phyloP scores from a whole-genome alignment of 192 early-diverging fungal species.

The Nowakowskiella sp. region DNA sequence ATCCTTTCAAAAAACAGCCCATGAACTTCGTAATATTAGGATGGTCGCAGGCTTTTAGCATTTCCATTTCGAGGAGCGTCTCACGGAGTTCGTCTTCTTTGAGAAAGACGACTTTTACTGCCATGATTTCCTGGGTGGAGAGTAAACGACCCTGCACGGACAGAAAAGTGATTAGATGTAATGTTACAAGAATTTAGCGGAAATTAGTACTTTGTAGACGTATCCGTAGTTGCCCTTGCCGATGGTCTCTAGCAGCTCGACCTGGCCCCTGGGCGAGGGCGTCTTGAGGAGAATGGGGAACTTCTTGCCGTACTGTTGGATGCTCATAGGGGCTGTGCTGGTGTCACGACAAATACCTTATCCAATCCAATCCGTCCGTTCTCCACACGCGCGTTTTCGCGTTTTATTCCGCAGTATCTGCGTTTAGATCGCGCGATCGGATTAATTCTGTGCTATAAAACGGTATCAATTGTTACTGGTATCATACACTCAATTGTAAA shows the following conservation, averaged over 20 bases:
- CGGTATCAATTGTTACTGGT: no score
- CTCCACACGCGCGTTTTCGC: neutral
- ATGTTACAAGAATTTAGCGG: slow-evolving; percentile 12
- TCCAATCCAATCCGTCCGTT: neutral
- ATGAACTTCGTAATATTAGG: slow-evolving; percentile 51
- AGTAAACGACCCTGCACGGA: slow-evolving; percentile 38
- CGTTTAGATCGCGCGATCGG: neutral
- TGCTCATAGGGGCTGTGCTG: no score
- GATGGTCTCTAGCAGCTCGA: slow-evolving; percentile 57
- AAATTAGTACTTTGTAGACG: slow-evolving; percentile 49
- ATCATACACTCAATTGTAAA: no score
- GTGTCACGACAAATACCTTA: neutral
- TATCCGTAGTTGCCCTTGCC: slow-evolving; percentile 66
- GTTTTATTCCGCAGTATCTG: neutral
- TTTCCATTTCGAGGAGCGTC: slow-evolving; percentile 63
- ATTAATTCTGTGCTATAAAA: no score
- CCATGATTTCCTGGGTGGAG: slow-evolving; percentile 41
- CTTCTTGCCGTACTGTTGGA: slow-evolving; percentile 49
- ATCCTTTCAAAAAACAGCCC: slow-evolving; percentile 52
- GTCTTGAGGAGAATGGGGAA: slow-evolving; percentile 53
- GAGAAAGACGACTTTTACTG: slow-evolving; percentile 56
- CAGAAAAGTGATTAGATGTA: slow-evolving; percentile 4
- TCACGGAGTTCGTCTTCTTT: slow-evolving; percentile 60
- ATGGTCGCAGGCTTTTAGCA: slow-evolving; percentile 46
- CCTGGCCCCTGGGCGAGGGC: slow-evolving; percentile 47